Evolutionary conservation across 108 stramenopile genomes (phyloP), one percentile per base, ranked within the genome.

Genomic region (Nitzschia sp.): DNA sequence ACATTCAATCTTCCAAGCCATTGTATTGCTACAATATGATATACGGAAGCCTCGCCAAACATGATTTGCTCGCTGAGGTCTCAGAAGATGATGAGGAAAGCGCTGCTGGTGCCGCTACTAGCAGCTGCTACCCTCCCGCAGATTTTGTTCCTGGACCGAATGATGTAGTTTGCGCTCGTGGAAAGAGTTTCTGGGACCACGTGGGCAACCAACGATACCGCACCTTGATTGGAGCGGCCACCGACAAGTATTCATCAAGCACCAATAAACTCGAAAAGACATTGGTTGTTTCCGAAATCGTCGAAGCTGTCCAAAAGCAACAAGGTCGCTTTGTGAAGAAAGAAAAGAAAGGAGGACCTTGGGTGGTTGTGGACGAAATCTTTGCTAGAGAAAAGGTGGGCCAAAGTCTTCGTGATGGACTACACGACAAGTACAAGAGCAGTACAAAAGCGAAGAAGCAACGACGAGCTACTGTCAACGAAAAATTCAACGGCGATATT

Each of bases 341-440:
- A 27, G 62, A 60, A 31, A 56, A 25, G 47, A 69, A 69, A 32
- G 33, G 52, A 28, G 69, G 65, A 25, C 28, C 15, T 2, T 80
- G 79, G 79, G 53, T 66, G 1, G 73, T 73, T 59, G 73, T 71
- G 13, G 63, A 69, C 1, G 79, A 67, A 2, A 50, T 58, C 25
- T 66, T 71, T 54, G 68, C 73, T 21, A 15, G 74, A 55, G 79
- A 80, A 68, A 80, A 80, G 58, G 68, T 75, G 38, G 68, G 73
- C 25, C 79, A 80, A 41, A 65, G 74, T 31, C 65, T 83, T 25
- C 78, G 83, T 4, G 78, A 84, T 53, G 58, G 68, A 19, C 34
- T 84, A 0, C 70, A 76, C 0, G 45, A 60, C 19, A 72, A 68
- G 33, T 79, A 84, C 65, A 55, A 59, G 25, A 75, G 77, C 2